Evolutionary conservation across 495 filamentous ascomycete genomes (phyloP), one percentile per base, ranked within the genome.

Genomic region (Podospora pseudoanserina): DNA sequence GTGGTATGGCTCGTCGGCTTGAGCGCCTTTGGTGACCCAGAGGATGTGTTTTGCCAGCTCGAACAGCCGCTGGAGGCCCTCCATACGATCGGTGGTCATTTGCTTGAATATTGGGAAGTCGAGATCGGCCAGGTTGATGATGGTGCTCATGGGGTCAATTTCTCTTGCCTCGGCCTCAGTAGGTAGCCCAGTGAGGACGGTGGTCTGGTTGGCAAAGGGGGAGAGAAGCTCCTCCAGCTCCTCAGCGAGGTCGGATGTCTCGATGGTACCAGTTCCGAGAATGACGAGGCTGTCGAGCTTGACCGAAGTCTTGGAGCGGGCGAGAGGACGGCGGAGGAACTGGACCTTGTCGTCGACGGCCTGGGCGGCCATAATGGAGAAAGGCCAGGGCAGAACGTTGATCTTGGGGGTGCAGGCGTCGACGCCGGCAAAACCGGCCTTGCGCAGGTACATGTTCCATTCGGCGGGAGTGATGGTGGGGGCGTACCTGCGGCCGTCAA

Each of bases 101-200:
- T 64, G 53, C 26, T 72, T 58, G 23, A 85, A 77, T 0, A 74
- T 68, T 0, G 77, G 72, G 5, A 68, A 67, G 64, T 83, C 80
- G 3, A 83, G 64, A 13, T 83, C 83, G 5, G 73, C 65, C 55
- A 85, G 70, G 57, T 75, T 74, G 53, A 84, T 69, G 11, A 80
- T 73, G 0, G 76, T 75, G 19, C 74, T 65, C 70, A 76, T 76
- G 0, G 73, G 67, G 16, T 60, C 58, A 4, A 60, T 15, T 15
- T 19, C 27, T 19, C 27, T 13, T 19, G 58, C 58, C 58, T 60
- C 1, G 7, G 20, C 58, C 23, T 60, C 58, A 23, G 58, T 60
- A 15, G 55, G 56, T 16, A 72, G 63, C 49, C 44, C 49, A 9
- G 15, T 19, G 20, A 57, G n/a, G 15, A 32, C 34, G 9, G n/a